A percentile compares a stretch with the other conserved stretches of the same genome.
Evolutionary conservation across 2,329 filamentous ascomycete species (phyloP).

Genomic region (Cadophora luteo-olivacea): DNA sequence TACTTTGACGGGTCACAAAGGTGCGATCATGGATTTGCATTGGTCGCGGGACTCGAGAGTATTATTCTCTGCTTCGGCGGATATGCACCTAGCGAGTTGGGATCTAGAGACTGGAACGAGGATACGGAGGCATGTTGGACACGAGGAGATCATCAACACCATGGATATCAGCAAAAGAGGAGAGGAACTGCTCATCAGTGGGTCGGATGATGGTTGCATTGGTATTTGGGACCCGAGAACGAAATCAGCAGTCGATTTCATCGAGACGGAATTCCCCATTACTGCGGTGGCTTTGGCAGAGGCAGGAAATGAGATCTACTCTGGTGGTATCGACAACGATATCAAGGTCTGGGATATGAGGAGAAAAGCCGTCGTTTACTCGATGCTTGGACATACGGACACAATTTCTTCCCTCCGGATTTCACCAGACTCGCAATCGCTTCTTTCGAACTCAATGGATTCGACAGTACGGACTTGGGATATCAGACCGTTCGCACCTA

Average conservation of each 20-base stretch:
- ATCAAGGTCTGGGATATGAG: constrained; percentile 97
- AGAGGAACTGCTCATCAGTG: constrained; percentile 88
- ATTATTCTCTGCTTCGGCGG: constrained; percentile 90
- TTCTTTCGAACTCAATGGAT: constrained; percentile 93
- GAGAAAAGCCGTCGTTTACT: constrained; percentile 88
- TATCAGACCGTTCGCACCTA: constrained; percentile 90
- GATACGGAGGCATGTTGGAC: constrained; percentile 89
- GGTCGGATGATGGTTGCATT: constrained; percentile 91
- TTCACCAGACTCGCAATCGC: constrained; percentile 90
- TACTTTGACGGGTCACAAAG: constrained; percentile 84
- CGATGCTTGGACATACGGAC: constrained; percentile 87
- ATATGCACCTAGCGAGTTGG: constrained; percentile 94
- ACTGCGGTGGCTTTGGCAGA: constrained; percentile 92
- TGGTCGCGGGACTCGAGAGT: constrained; percentile 96
- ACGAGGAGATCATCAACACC: constrained; percentile 95
- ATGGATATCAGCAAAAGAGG: constrained; percentile 89
- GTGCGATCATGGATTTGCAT: constrained; percentile 88
- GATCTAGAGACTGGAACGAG: constrained; percentile 90
- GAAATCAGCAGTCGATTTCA: constrained; percentile 86
- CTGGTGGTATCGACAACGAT: constrained; percentile 94
- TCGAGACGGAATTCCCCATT: constrained; percentile 90
- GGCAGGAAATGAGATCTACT: constrained; percentile 94
- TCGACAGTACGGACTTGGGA: constrained; percentile 96
- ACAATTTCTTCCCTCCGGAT: constrained; percentile 89
- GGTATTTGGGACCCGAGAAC: constrained; percentile 95